Evolutionary conservation across 805 yeast species (phyloP), one percentile per base, ranked within the genome.

Genomic region (Wickerhamomyces rabaulensis): DNA sequence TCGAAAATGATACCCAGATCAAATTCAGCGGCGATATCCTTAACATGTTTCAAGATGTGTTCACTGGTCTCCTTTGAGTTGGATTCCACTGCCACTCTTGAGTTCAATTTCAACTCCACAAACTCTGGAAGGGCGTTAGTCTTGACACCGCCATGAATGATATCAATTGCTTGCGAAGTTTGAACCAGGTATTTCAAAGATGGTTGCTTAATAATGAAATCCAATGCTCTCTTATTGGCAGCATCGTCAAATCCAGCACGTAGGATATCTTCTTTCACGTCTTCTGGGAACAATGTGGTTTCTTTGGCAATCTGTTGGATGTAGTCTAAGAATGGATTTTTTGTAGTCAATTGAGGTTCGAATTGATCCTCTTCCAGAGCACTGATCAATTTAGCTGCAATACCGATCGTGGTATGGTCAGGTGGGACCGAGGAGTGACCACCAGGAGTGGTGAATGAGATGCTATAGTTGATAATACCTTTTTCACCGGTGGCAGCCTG

Each of bases 391-490:
- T 82, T 79, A 2, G 88, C 70, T 42, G 82, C 68, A 29, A 87
- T 74, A n/a, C 94, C 96, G 65, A 88, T 85, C 3, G 84, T 75
- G 7, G 95, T 86, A 58, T 87, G 94, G 41, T 78, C 83, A 2
- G 91, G 92, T 9, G 95, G 94, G 15, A 75, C 62, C 8, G 91
- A 83, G 1, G 92, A 80, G 60, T 86, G 95, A 9, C 95, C 95
- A 37, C 95, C 95, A 9, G 79, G 78, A 19, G 86, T 80, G 21
- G 66, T 66, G 38, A 85, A 64, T 5, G 70, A 69, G 38, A 84
- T 68, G 25, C 61, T 61, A 40, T 82, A 54, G 2, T 56, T 52
- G 26, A 64, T 43, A 37, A 62, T 64, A 8, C 76, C 76, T 53
- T 71, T 72, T 40, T 74, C 75, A 26, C 76, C 75, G 12, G 76